Evolutionary conservation across 179 eudicot genomes (phyloP).

Genomic region (Corrigiola litoralis): DNA sequence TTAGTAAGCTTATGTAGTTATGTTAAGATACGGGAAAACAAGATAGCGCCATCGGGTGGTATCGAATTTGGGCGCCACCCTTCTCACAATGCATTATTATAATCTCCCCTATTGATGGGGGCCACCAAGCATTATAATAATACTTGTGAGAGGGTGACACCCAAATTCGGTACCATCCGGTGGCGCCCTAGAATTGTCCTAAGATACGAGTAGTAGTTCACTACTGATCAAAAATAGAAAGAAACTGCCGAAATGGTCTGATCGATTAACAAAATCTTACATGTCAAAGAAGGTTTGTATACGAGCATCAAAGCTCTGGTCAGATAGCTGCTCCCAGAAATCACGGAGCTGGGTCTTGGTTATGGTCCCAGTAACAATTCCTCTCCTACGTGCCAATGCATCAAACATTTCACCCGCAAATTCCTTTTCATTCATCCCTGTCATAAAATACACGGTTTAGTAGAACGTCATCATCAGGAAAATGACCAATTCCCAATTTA

Average conservation of each 20-base stretch:
- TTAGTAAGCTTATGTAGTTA: too few relatives aligned
- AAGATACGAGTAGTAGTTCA: too few relatives aligned
- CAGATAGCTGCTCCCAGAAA: slow-evolving; percentile 91
- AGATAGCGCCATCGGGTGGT: too few relatives aligned
- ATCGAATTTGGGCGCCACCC: too few relatives aligned
- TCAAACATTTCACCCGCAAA: slow-evolving; percentile 87
- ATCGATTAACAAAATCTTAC: slow-evolving; percentile 39
- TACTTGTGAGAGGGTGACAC: too few relatives aligned
- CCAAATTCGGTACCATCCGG: too few relatives aligned
- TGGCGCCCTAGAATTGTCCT: too few relatives aligned
- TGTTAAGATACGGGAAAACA: too few relatives aligned
- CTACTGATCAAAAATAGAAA: background rate
- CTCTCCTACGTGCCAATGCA: slow-evolving; percentile 69
- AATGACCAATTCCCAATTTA: background rate
- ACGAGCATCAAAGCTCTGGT: slow-evolving; percentile 87
- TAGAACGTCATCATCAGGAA: slow-evolving; percentile 5
- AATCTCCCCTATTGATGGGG: too few relatives aligned
- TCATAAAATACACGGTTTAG: background rate
- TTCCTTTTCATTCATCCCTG: slow-evolving; percentile 96
- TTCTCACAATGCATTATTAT: too few relatives aligned
- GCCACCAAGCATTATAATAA: too few relatives aligned
- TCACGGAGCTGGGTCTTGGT: slow-evolving; percentile 65
- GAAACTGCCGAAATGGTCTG: too few relatives aligned
- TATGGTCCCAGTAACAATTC: slow-evolving; percentile 48
- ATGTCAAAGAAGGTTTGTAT: slow-evolving; percentile 94